Percentiles rank a stretch among this genome's conserved stretches.
These are phyloP conservation scores for Medicago arabica DNA, from an alignment of 306 rosid genomes.

Conservation along the genomic window DNA sequence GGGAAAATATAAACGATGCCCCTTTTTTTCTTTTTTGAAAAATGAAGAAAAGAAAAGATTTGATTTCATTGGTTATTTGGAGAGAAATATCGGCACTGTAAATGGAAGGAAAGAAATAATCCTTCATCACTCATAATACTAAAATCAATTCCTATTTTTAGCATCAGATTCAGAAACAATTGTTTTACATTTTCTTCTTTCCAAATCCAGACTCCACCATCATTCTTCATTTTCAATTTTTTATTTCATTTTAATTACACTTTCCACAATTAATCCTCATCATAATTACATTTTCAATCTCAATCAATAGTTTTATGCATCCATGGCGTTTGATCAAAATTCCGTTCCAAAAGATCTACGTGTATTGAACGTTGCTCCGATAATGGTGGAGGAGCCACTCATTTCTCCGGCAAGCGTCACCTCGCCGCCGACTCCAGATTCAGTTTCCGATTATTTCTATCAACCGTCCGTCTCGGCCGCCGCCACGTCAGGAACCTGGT, in stretches of 20 bases:
- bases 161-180: not conserved
- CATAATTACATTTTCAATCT: not conserved
- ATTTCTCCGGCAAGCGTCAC: slow-evolving; percentile 43
- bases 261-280: not conserved
- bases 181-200: not conserved
- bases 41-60: not conserved
- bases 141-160: not conserved
- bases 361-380: slow-evolving; percentile 63
- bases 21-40: not conserved
- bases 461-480: slow-evolving; percentile 31
- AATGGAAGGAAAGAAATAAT: not conserved
- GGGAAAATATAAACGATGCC: not conserved
- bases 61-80: not conserved
- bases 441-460: slow-evolving; percentile 55
- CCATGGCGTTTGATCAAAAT: slow-evolving; percentile 84
- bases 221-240: not conserved
- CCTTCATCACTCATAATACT: too few species aligned
- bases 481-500: slow-evolving; percentile 55
- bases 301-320: slow-evolving; percentile 10
- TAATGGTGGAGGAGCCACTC: slow-evolving; percentile 67
- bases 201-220: slow-evolving; percentile 1
- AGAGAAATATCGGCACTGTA: slow-evolving; percentile 12
- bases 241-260: not conserved
- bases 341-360: slow-evolving; percentile 63
- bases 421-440: slow-evolving; percentile 41